These are phyloP conservation scores for Yamadazyma kanchanaburiensis DNA, from an alignment of 1,139 yeast species.

Conservation along the genomic window DNA sequence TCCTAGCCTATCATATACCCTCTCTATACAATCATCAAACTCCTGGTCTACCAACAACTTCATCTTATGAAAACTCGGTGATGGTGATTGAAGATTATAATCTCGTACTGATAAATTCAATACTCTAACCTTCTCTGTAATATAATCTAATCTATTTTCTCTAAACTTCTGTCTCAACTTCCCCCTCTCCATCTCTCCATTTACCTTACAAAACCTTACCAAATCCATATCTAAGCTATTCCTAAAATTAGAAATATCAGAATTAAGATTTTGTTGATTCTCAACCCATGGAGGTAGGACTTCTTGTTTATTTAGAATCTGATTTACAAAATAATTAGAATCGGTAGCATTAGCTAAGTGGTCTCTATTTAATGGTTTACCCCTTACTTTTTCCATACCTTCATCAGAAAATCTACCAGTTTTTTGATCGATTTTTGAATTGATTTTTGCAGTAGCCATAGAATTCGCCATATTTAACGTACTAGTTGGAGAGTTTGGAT, in stretches of 20 bases:
- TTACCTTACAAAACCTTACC: slow-evolving; percentile 17
- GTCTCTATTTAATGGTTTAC: slow-evolving; percentile 52
- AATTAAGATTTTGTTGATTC: slow-evolving; percentile 59
- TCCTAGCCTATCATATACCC: slow-evolving; percentile 12
- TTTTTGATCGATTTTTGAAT: slow-evolving; percentile 59
- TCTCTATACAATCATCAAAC: slow-evolving; percentile 20
- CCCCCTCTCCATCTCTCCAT: slow-evolving; percentile 6
- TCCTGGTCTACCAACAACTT: slow-evolving; percentile 57
- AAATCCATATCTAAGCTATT: slow-evolving; percentile 35
- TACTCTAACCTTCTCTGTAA: slow-evolving; percentile 40
- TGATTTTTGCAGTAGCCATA: slow-evolving; percentile 71
- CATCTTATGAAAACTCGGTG: slow-evolving; percentile 61
- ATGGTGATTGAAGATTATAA: slow-evolving; percentile 79
- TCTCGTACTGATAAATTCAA: slow-evolving; percentile 63
- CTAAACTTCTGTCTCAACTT: slow-evolving; percentile 4
- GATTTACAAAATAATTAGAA: slow-evolving; percentile 41
- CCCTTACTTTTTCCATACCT: slow-evolving; percentile 51
- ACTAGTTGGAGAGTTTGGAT: slow-evolving; percentile 31
- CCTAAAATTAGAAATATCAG: slow-evolving; percentile 46
- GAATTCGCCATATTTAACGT: slow-evolving; percentile 51
- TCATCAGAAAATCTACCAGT: slow-evolving; percentile 63
- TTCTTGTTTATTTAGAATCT: slow-evolving; percentile 69
- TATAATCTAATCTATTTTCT: slow-evolving; percentile 23
- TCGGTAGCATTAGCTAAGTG: slow-evolving; percentile 59
- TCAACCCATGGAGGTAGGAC: slow-evolving; percentile 89